Evolutionary conservation across 139 green algal species (phyloP), one percentile per base, ranked within the genome.

Genomic region (Chlorella sp.): DNA sequence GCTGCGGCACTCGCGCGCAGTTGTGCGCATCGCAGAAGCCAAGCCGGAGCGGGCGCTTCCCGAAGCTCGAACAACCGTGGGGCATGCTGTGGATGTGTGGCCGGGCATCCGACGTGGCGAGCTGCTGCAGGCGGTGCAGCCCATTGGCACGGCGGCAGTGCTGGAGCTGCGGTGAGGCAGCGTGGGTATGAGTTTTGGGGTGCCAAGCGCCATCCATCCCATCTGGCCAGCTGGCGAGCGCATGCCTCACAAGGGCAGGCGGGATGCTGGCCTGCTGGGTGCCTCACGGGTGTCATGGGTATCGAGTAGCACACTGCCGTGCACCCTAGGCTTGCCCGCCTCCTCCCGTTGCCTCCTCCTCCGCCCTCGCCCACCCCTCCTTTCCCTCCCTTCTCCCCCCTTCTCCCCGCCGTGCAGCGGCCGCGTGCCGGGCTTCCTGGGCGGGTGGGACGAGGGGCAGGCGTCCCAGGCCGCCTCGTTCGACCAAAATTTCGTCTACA

Each of bases 161-260:
- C 83, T 88, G 83, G 32, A 66, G n/a, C 83, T 87, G 3, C 71
- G 82, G 82, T 80, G 37, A 61, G 53, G 39, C 53, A 48, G 69
- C 22, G 28, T 77, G 69, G 11, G 69, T 77, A 28, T 22, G 32
- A 75, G 18, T 75, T 28, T 18, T 75, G 18, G 5, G 16, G 66
- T 11, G 60, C 60, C 60, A 68, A 24, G 60, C 60, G 15, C 15
- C 60, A 24, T 68, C 15, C 60, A 14, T 57, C 69, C 4, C 3
- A 34, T 3, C 26, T 21, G 69, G 69, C 21, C 28, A 15, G 2
- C 26, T 7, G 69, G 11, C 15, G 69, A 18, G 37, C 28, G 4
- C 28, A 28, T 77, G 26, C 32, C 2, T 3, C 69, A 3, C 2
- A 21, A 36, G 69, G 69, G 26, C 28, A 18, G 64, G 7, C 64